These are phyloP conservation scores for Capsella bursapastoris DNA, from an alignment of 345 rosid species.

Conservation along the genomic window DNA sequence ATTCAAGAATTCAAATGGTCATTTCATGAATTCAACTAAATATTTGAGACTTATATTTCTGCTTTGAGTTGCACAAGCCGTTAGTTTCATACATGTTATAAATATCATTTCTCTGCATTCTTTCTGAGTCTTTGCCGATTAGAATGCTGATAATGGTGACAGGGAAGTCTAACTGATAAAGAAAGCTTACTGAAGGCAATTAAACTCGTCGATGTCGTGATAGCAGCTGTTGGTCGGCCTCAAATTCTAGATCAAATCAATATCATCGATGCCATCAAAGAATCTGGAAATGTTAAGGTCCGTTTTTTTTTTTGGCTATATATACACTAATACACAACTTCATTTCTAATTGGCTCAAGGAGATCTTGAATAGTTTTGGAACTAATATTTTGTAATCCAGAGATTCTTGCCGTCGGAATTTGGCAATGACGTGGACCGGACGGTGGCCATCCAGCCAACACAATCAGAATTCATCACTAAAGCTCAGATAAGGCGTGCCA, in stretches of 20 bases:
- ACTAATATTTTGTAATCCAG: constrained; percentile 37
- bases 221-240: constrained; percentile 58
- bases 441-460: constrained; percentile 56
- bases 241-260: constrained; percentile 68
- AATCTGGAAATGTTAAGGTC: constrained; percentile 86
- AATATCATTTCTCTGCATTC: neutral
- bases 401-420: constrained; percentile 78
- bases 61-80: neutral
- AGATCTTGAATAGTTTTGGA: neutral
- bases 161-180: constrained; percentile 53
- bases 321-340: neutral
- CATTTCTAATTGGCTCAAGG: neutral
- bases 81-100: neutral
- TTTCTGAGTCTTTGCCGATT: neutral
- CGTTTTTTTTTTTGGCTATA: neutral
- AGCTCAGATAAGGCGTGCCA: constrained; percentile 58
- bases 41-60: neutral
- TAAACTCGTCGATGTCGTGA: constrained; percentile 80
- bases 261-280: constrained; percentile 79
- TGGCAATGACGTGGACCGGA: constrained; percentile 65
- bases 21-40: too few species aligned
- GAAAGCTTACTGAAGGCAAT: constrained; percentile 73
- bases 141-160: neutral
- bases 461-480: constrained; percentile 50
- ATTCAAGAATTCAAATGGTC: too few species aligned